These are phyloP conservation scores for Saccharomycopsis synnaedendra DNA, from an alignment of 805 yeast species.

Conservation along the genomic window DNA sequence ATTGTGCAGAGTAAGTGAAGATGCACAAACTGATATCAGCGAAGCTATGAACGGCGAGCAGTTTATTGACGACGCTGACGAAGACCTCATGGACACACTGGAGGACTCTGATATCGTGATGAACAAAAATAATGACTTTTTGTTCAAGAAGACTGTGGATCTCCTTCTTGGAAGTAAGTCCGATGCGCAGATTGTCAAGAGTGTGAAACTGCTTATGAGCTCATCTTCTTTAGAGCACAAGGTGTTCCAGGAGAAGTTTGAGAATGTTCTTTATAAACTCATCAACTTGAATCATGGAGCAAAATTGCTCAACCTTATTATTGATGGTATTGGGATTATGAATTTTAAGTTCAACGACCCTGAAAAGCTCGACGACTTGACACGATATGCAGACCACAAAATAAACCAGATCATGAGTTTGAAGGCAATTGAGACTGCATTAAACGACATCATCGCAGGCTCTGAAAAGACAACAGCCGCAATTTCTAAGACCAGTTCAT, in stretches of 20 bases:
- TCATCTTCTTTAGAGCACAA: conserved; percentile 7
- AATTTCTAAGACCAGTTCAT: background rate
- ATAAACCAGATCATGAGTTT: conserved; percentile 9
- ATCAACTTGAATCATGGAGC: conserved; percentile 6
- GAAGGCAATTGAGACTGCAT: conserved; percentile 8
- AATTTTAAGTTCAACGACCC: conserved; percentile 15
- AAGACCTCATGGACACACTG: background rate
- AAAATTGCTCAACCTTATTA: conserved; percentile 11
- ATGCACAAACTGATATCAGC: background rate
- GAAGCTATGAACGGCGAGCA: background rate
- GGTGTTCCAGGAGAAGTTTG: conserved; percentile 10
- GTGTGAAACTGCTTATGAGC: conserved; percentile 4
- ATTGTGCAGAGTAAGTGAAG: conserved; percentile 4
- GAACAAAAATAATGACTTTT: background rate
- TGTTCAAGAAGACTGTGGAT: conserved; percentile 8
- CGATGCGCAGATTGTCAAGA: conserved; percentile 12
- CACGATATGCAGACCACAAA: conserved; percentile 7
- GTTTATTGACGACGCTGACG: background rate
- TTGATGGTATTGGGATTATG: conserved; percentile 16
- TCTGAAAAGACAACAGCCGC: background rate
- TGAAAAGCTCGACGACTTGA: conserved; percentile 5
- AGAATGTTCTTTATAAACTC: conserved; percentile 7
- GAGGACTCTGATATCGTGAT: background rate
- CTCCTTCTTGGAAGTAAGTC: conserved; percentile 5
- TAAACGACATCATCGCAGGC: conserved; percentile 8